Percentiles rank a stretch among this genome's conserved stretches.
Conservation (phyloP, 2,329 filamentous ascomycete species). For the Penicillium sp. region DNA sequence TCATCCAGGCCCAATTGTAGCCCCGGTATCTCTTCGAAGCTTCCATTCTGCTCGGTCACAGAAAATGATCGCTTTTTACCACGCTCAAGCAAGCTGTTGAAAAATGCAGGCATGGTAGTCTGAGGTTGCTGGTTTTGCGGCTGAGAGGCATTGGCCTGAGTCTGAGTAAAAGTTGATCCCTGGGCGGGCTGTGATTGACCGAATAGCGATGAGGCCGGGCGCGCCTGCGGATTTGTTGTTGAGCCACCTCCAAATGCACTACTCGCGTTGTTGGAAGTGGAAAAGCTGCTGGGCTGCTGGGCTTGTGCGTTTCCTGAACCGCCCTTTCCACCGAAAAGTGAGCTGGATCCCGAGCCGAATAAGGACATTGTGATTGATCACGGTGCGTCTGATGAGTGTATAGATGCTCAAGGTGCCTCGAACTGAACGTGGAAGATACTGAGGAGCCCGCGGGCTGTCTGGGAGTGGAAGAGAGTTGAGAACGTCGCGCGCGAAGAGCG, state of each 20-base stretch:
- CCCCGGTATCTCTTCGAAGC: conserved; percentile 73
- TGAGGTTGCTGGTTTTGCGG: conserved; percentile 25
- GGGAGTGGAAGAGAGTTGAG: no score
- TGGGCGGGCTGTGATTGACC: conserved; percentile 12
- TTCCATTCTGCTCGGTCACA: conserved; percentile 50
- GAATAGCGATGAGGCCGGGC: conserved; percentile 19
- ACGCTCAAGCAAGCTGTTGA: conserved; percentile 59
- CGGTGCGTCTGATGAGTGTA: no score
- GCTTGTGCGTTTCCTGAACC: no score
- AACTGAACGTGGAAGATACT: no score
- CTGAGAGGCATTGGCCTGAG: conserved; percentile 20
- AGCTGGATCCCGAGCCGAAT: no score
- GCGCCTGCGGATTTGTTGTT: conserved; percentile 13
- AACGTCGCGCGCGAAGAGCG: no score
- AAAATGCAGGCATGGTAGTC: conserved; percentile 53
- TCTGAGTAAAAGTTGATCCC: conserved; percentile 18
- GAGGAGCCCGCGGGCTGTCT: no score
- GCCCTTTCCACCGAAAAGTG: no score
- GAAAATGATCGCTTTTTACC: conserved; percentile 63
- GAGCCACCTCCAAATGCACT: conserved; percentile 24
- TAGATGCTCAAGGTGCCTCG: no score
- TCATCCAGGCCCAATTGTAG: conserved; percentile 89
- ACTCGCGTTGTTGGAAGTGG: conserved; percentile 25
- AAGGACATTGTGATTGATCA: no score
- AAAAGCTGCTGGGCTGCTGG: conserved; percentile 15